Evolutionary conservation across 495 filamentous ascomycete species (phyloP).

Genomic region (Aspergillus coremiiformis): DNA sequence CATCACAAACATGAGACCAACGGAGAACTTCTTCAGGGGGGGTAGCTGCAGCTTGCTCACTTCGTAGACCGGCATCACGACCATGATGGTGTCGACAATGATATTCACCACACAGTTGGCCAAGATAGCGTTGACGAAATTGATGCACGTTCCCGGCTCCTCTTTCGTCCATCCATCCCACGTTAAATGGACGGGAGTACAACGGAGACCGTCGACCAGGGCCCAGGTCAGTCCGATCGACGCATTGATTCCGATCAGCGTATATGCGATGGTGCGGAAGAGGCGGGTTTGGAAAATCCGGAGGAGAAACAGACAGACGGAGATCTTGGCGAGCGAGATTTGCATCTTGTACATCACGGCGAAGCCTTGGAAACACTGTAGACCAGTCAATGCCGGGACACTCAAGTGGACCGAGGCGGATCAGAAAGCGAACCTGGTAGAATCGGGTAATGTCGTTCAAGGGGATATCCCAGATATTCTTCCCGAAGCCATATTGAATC

Average conservation of each 20-base stretch:
- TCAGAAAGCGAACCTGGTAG: conserved; percentile 15
- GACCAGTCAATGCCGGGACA: too few species aligned
- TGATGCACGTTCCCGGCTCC: conserved; percentile 20
- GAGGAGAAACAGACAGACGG: conserved; percentile 43
- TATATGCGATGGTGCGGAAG: conserved; percentile 28
- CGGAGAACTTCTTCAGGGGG: conserved; percentile 23
- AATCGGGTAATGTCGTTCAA: conserved; percentile 18
- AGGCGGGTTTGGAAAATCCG: conserved; percentile 30
- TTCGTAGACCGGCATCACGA: conserved; percentile 28
- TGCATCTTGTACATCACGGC: conserved; percentile 26
- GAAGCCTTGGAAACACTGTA: conserved; percentile 22
- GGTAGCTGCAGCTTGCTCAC: conserved; percentile 26
- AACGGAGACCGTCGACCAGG: conserved; percentile 26
- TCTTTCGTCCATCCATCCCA: conserved; percentile 27
- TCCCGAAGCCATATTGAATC: conserved; percentile 23
- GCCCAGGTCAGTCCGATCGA: conserved; percentile 27
- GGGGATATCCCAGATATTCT: conserved; percentile 26
- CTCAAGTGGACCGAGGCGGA: not conserved
- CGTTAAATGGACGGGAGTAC: conserved; percentile 26
- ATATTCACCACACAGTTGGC: conserved; percentile 28
- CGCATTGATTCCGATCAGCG: conserved; percentile 26
- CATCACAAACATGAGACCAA: conserved; percentile 28
- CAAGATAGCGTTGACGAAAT: conserved; percentile 22
- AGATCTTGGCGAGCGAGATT: conserved; percentile 43
- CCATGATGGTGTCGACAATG: conserved; percentile 22